Base-by-base conservation (phyloP, 768 basidiomycete genomes). In the Scleroderma bovista region DNA sequence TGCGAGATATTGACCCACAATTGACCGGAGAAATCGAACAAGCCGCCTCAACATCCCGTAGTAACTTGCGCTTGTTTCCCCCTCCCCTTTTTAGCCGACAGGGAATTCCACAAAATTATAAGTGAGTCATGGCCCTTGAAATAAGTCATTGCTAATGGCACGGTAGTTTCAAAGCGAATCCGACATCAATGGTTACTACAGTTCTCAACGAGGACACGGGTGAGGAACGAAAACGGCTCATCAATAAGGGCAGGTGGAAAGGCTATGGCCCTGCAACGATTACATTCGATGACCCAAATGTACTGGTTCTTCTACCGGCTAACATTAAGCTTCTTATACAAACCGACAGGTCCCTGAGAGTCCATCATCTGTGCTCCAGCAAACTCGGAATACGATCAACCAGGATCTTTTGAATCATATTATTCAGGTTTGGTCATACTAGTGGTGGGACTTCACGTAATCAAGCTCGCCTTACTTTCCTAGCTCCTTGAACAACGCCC, bases 41-140 rank as follows among this genome's bases (percentile, higher is more conserved):
- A 43, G 31, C n/a, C 33, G 50, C 58, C 13, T 46, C 58, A 42
- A 49, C 57, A 26, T 53, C 70, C 57, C 70, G 67, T 49, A 86
- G 80, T 61, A 83, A 81, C 58, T 71, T 93, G 9, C 78, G 88
- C 24, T 72, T 92, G 11, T 83, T 93, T 55, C 93, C 95, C 24
- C 88, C 93, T 1, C 94, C 95, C 8, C 67, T 93, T 42, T 97
- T 97, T 70, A 88, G 86, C 57, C 78, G 92, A 31, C 86, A 91
- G 56, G 76, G 72, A 0, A 78, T 93, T 36, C 82, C 91, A 20
- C 84, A 88, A 54, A 79, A 78, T 42, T 96, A 93, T 74, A 85
- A 83, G 92, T 91, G 48, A 31, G 73, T 64, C 23, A 37, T 24
- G 15, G 46, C 23, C 29, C 26, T 49, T 38, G 32, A 31, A 6